A percentile compares a stretch with the other conserved stretches of the same genome.
phyloP scores from a whole-genome alignment of 495 filamentous ascomycete genomes.

The Talaromyces adpressus region DNA sequence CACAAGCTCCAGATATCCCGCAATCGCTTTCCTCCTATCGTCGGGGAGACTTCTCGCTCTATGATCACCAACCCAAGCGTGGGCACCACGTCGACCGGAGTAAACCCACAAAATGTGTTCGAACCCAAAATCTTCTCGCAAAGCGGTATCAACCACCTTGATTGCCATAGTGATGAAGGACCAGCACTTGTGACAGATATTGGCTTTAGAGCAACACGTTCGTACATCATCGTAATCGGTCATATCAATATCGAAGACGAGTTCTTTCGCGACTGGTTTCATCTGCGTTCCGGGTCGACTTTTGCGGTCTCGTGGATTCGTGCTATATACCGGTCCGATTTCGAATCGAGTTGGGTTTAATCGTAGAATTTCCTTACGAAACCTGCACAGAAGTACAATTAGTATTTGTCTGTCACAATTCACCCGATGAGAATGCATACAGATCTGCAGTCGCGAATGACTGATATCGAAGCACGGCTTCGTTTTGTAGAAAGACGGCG shows the following conservation, averaged over 20 bases:
- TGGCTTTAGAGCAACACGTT: conserved; percentile 88
- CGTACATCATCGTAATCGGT: conserved; percentile 97
- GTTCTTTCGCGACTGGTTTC: conserved; percentile 83
- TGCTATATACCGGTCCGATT: conserved; percentile 90
- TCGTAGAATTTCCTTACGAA: conserved; percentile 83
- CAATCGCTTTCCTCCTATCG: conserved; percentile 70
- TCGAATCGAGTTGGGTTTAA: conserved; percentile 92
- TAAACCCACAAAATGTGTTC: conserved; percentile 97
- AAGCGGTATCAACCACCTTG: conserved; percentile 77
- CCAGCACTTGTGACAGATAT: conserved; percentile 94
- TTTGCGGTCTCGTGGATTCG: conserved; percentile 93
- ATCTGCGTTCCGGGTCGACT: conserved; percentile 50
- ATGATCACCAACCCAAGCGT: conserved; percentile 98
- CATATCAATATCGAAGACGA: conserved; percentile 98
- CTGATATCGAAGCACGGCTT: conserved; percentile 88
- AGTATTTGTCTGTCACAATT: not conserved
- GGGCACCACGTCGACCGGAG: conserved; percentile 88
- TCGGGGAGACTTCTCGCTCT: conserved; percentile 78
- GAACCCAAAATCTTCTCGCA: conserved; percentile 93
- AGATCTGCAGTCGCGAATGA: conserved; percentile 80
- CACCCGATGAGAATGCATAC: conserved; percentile 38
- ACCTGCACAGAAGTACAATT: conserved; percentile 32
- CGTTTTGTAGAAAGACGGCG: conserved; percentile 82
- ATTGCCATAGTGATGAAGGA: conserved; percentile 95
- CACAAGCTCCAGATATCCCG: conserved; percentile 80